Conservation (phyloP, 2,329 filamentous ascomycete species). For the Sporothrix variecibatus region DNA sequence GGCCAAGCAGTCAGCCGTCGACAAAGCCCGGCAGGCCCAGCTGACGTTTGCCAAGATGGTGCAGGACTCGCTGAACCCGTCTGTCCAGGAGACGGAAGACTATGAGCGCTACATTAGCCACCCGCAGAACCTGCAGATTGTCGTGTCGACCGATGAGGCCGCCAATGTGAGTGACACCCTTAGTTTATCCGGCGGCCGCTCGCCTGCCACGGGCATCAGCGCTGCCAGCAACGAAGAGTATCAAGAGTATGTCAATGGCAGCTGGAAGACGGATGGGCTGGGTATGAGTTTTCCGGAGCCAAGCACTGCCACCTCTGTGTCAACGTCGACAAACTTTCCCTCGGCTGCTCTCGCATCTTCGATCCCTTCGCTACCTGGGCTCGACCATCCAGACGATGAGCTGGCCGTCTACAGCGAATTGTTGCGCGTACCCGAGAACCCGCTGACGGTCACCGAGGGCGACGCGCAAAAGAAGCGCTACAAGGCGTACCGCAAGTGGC, state of each 20-base stretch:
- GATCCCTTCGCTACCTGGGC: not conserved
- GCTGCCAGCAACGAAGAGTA: conserved; percentile 65
- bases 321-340: not conserved
- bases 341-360: conserved; percentile 34
- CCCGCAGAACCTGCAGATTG: conserved; percentile 83
- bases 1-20: conserved; percentile 60
- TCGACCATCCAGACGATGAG: conserved; percentile 56
- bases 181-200: not conserved
- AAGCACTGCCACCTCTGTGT: not conserved
- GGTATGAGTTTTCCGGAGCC: conserved; percentile 42
- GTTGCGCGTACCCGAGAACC: conserved; percentile 75
- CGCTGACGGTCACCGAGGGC: conserved; percentile 82
- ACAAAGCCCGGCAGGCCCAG: conserved; percentile 81
- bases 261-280: conserved; percentile 61
- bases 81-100: conserved; percentile 79
- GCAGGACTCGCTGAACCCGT: conserved; percentile 80
- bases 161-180: conserved; percentile 34
- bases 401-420: conserved; percentile 74
- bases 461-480: conserved; percentile 92
- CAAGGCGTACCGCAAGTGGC: conserved; percentile 94
- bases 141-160: conserved; percentile 68
- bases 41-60: conserved; percentile 89
- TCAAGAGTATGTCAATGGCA: conserved; percentile 75
- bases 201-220: conserved; percentile 36
- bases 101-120: conserved; percentile 89